phyloP scores from a whole-genome alignment of 371 early-diverging fungal genomes.

The Blakeslea trispora region DNA sequence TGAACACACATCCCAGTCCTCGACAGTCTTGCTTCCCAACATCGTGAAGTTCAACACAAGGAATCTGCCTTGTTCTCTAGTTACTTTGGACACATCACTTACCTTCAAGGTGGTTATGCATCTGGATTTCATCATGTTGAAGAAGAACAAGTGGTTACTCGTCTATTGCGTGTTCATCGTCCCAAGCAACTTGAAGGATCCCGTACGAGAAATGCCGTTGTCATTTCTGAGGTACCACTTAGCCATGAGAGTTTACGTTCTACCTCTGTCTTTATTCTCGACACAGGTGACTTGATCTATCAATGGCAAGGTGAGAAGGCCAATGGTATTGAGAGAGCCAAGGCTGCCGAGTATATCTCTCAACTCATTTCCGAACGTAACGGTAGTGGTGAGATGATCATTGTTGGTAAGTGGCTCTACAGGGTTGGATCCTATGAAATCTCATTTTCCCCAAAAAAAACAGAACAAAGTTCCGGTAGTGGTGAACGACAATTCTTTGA shows the following conservation, averaged over 20 bases:
- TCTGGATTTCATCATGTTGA: conserved; percentile 80
- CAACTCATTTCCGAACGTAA: conserved; percentile 65
- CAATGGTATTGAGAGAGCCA: conserved; percentile 70
- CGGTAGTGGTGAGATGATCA: conserved; percentile 63
- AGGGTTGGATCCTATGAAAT: not conserved
- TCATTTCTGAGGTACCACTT: conserved; percentile 68
- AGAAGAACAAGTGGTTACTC: conserved; percentile 55
- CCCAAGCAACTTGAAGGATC: conserved; percentile 38
- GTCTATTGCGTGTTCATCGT: conserved; percentile 73
- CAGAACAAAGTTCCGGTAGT: conserved; percentile 64
- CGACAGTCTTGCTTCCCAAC: conserved; percentile 70
- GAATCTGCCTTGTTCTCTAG: conserved; percentile 70
- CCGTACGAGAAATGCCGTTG: conserved; percentile 51
- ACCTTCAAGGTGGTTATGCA: conserved; percentile 74
- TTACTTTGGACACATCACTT: conserved; percentile 62
- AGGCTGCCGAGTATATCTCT: conserved; percentile 71
- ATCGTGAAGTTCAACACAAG: conserved; percentile 74
- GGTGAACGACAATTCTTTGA: conserved; percentile 66
- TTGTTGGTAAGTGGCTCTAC: conserved; percentile 54
- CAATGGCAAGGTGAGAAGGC: conserved; percentile 76
- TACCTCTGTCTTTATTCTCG: conserved; percentile 80
- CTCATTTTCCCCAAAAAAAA: not conserved
- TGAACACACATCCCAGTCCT: conserved; percentile 46
- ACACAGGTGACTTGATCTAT: conserved; percentile 67
- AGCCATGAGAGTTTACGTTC: conserved; percentile 59